A percentile compares a stretch with the other conserved stretches of the same genome.
phyloP scores from a whole-genome alignment of 139 green algal species.

The Coelastrella sp. region DNA sequence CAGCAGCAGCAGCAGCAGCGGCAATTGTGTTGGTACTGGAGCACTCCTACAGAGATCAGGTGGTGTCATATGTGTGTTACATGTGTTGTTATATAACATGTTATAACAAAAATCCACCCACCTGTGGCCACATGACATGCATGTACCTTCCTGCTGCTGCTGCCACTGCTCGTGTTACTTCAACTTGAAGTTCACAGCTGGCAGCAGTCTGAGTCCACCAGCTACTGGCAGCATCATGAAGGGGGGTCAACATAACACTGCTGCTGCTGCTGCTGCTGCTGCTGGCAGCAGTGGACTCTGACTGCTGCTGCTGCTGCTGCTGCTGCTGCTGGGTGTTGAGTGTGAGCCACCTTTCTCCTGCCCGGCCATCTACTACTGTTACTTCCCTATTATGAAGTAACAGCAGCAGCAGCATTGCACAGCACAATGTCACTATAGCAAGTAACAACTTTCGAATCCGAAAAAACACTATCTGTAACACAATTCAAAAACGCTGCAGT shows the following conservation, averaged over 20 bases:
- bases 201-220: constrained; percentile 98
- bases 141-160: constrained; percentile 86
- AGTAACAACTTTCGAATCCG: not conserved
- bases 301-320: constrained; percentile 40
- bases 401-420: constrained; percentile 15
- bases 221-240: constrained; percentile 92
- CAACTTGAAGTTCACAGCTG: constrained; percentile 67
- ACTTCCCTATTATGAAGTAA: constrained; percentile 53
- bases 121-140: constrained; percentile 96
- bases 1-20: constrained; percentile 46
- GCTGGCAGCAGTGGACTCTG: not conserved
- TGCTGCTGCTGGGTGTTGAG: constrained; percentile 49
- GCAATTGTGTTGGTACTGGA: too few relatives aligned
- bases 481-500: not conserved
- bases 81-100: not conserved
- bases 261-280: constrained; percentile 41
- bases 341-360: constrained; percentile 83
- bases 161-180: constrained; percentile 72
- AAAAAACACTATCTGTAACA: too few relatives aligned
- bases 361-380: constrained; percentile 89
- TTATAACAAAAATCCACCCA: not conserved
- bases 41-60: too few relatives aligned
- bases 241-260: constrained; percentile 16
- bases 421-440: not conserved
- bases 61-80: too few relatives aligned